phyloP scores from a whole-genome alignment of 805 yeast species.

The Candida mattraensis region DNA sequence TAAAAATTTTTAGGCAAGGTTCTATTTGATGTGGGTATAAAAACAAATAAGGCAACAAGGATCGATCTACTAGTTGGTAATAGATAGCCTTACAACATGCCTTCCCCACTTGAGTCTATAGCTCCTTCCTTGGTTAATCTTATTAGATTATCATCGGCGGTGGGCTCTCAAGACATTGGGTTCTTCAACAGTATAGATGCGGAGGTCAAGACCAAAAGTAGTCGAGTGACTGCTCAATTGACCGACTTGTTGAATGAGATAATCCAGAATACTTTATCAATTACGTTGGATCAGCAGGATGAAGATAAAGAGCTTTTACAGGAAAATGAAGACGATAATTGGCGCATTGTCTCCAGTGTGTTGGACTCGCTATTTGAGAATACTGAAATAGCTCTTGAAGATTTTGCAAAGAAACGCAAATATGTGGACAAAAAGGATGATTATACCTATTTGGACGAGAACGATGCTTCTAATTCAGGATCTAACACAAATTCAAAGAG shows the following conservation, averaged over 20 bases:
- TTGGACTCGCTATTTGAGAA: constrained; percentile 76
- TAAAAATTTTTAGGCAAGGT: background rate
- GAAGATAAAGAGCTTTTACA: constrained; percentile 27
- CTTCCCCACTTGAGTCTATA: constrained; percentile 26
- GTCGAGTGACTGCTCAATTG: constrained; percentile 41
- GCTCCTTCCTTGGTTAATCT: constrained; percentile 53
- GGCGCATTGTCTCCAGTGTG: constrained; percentile 62
- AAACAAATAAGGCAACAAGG: too few relatives aligned
- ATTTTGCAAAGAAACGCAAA: constrained; percentile 28
- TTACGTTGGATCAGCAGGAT: constrained; percentile 26
- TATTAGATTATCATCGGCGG: constrained; percentile 64
- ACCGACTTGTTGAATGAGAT: constrained; percentile 47
- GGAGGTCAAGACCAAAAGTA: constrained; percentile 40
- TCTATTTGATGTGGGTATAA: too few relatives aligned
- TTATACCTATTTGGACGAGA: constrained; percentile 54
- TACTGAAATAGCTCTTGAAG: constrained; percentile 68
- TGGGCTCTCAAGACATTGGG: constrained; percentile 78
- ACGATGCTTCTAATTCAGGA: constrained; percentile 36
- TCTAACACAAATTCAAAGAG: constrained; percentile 5
- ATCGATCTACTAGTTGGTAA: too few relatives aligned
- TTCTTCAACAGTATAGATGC: constrained; percentile 69
- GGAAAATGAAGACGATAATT: constrained; percentile 42
- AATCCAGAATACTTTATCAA: constrained; percentile 27
- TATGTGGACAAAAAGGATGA: constrained; percentile 18
- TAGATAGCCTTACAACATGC: too few relatives aligned